Base-by-base conservation (phyloP, 805 yeast species). In the Monosporozyma aquatica region DNA sequence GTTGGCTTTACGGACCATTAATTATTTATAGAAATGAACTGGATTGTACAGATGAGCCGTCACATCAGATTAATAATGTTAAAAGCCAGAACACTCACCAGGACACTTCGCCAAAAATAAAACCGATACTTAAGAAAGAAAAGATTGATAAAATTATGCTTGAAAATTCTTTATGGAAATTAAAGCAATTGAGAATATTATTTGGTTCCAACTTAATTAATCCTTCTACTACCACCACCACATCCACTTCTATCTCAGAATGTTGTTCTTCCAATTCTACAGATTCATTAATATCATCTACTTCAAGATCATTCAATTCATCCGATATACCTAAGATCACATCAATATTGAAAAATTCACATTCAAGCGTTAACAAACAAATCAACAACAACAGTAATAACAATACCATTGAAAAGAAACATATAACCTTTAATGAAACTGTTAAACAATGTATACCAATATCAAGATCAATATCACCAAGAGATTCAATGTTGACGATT, bases 1-100 rank as follows among this genome's bases (percentile, higher is more conserved):
- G 96, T 1, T 90, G 97, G 97, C 74, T 90, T 11, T 92, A 89
- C 64, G 98, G 98, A 1, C 98, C 98, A 0, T 52, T 59, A 11
- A 26, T 29, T 9, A 5, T 32, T 24, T 32, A 34, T 37, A 17
- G 13, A 4, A 26, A 24, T n/a, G 21, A 18, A n/a, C 6, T 18
- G 3, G 15, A 8, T 21, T 23, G 9, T 23, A 23, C 9, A 6
- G 17, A 9, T 11, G 15, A 13, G 8, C n/a, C 17, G 18, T 29
- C 10, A 15, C 20, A 5, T 8, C 20, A 4, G 34, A 30, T 15
- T 30, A 14, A 9, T 20, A 18, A 4, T 20, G 6, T 18, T 18
- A 9, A 23, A 6, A 6, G 8, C 9, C 22, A 18, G 35, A 32
- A 20, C 22, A 32, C 9, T 32, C 7, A 32, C 11, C 23, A 32